phyloP scores from a whole-genome alignment of 2,329 filamentous ascomycete species.

The Monilinia vaccinii-corymbosi region DNA sequence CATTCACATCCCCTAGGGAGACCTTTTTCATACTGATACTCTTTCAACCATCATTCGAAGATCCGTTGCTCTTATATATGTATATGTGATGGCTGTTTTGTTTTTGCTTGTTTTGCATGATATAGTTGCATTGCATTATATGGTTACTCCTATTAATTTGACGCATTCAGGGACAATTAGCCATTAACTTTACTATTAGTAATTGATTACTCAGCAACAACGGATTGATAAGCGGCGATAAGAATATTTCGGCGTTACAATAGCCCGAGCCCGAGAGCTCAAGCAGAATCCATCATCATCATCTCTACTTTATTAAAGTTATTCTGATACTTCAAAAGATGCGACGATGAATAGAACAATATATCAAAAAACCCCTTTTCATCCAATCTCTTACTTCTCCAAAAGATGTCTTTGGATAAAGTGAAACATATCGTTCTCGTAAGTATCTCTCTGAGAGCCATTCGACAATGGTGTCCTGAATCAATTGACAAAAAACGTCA shows the following conservation, averaged over 20 bases:
- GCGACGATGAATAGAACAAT: slow-evolving; percentile 1
- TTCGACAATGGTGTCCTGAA: background rate
- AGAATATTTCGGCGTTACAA: slow-evolving; percentile 11
- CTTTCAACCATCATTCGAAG: background rate
- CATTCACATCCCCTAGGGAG: slow-evolving; percentile 12
- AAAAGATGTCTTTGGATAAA: slow-evolving; percentile 54
- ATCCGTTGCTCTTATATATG: background rate
- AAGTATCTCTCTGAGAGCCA: slow-evolving; percentile 26
- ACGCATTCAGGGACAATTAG: slow-evolving; percentile 4
- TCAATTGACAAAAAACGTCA: slow-evolving; percentile 11
- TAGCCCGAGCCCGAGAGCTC: no score
- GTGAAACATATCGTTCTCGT: slow-evolving; percentile 74
- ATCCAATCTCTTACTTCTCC: background rate
- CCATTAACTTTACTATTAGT: slow-evolving; percentile 10
- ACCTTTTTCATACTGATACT: slow-evolving; percentile 26
- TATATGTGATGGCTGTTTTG: background rate
- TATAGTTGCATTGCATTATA: no score
- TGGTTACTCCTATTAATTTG: background rate
- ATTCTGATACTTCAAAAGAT: background rate
- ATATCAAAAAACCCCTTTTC: background rate
- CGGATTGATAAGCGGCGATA: slow-evolving; percentile 29
- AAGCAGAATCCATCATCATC: no score
- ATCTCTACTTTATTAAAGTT: no score
- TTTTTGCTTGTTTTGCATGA: background rate
- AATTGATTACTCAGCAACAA: background rate